Percentiles rank a stretch among this genome's conserved stretches.
Conservation (phyloP, 495 filamentous ascomycete genomes). For the Neurospora sp. region DNA sequence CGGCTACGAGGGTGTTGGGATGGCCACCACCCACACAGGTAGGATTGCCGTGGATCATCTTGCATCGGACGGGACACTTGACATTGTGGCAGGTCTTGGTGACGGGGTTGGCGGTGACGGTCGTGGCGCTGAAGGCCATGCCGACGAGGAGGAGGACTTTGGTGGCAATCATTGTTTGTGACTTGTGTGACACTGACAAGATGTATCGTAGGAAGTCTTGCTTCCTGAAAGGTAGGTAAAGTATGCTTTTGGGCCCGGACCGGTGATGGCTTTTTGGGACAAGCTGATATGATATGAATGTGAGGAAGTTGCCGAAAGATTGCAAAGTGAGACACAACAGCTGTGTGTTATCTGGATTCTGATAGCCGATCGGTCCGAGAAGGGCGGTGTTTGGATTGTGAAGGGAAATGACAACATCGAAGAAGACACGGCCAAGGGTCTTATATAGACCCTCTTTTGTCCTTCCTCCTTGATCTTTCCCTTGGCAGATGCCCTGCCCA, state of each 20-base stretch:
- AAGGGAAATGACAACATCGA: background rate
- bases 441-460: background rate
- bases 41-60: slow-evolving; percentile 7
- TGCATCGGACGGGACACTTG: slow-evolving; percentile 9
- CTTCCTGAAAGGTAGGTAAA: background rate
- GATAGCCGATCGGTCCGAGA: background rate
- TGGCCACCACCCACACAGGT: slow-evolving; percentile 1
- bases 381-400: background rate
- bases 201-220: background rate
- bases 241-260: background rate
- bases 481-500: background rate
- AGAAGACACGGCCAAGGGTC: background rate
- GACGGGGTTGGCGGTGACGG: slow-evolving; percentile 2
- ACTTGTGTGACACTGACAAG: background rate
- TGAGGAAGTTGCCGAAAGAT: background rate
- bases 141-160: slow-evolving; percentile 4
- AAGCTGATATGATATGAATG: background rate
- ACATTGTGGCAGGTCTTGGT: slow-evolving; percentile 5
- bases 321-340: background rate
- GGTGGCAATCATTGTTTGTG: background rate
- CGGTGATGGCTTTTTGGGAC: background rate
- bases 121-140: slow-evolving; percentile 8
- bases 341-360: background rate
- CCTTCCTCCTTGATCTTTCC: background rate
- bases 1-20: background rate